Evolutionary conservation across 768 basidiomycete genomes (phyloP).

Genomic region (Leccinum incarnatum): DNA sequence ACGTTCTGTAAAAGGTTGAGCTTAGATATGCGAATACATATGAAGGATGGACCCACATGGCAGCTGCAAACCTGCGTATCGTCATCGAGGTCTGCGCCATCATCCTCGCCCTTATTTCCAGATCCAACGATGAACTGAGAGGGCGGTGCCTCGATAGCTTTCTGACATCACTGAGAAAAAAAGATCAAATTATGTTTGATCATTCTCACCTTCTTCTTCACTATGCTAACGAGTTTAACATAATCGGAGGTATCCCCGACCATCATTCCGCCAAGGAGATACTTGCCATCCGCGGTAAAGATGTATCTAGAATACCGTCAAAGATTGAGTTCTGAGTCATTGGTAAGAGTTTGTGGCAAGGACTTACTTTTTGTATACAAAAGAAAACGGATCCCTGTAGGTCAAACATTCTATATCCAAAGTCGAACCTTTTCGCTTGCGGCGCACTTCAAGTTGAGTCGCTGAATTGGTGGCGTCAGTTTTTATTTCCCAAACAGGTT

Average conservation of each 20-base stretch:
- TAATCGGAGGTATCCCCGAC: constrained; percentile 71
- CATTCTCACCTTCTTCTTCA: constrained; percentile 59
- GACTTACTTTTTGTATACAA: constrained; percentile 62
- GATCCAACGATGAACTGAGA: constrained; percentile 64
- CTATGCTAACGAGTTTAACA: constrained; percentile 64
- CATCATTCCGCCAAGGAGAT: constrained; percentile 77
- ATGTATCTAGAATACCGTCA: constrained; percentile 44
- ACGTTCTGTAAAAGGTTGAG: constrained; percentile 50
- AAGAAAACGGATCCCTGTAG: constrained; percentile 71
- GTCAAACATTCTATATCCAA: constrained; percentile 50
- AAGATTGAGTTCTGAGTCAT: not conserved
- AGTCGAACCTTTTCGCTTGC: not conserved
- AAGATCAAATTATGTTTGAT: not conserved
- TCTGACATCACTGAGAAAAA: constrained; percentile 36
- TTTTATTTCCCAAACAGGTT: constrained; percentile 1
- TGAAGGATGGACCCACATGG: constrained; percentile 40
- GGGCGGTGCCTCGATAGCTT: constrained; percentile 62
- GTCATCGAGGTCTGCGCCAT: constrained; percentile 67
- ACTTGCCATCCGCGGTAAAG: constrained; percentile 67
- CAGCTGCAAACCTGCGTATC: constrained; percentile 73
- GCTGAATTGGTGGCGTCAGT: constrained; percentile 24
- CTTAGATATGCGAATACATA: not conserved
- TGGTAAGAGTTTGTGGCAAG: not conserved
- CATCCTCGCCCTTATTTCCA: constrained; percentile 46
- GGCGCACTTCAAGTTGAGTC: not conserved